These are phyloP conservation scores for Daldinia concentrica DNA, from an alignment of 495 filamentous ascomycete genomes.

Conservation along the genomic window DNA sequence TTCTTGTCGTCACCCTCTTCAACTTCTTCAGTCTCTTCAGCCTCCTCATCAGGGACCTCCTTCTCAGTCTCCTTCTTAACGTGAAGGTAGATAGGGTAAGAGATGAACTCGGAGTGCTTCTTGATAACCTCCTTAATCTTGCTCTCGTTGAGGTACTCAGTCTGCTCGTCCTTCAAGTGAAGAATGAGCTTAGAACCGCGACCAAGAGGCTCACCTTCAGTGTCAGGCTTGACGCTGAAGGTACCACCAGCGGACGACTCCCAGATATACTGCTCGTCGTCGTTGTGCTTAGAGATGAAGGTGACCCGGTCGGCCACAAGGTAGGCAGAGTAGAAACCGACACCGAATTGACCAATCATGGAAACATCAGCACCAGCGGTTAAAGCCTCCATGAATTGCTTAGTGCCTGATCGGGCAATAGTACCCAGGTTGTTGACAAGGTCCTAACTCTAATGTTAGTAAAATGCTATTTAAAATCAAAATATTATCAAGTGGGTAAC, in stretches of 20 bases:
- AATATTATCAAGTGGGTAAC: conserved; percentile 48
- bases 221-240: conserved; percentile 92
- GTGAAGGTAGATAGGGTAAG: conserved; percentile 99
- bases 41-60: conserved; percentile 97
- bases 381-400: conserved; percentile 99
- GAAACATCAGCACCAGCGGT: conserved; percentile 98
- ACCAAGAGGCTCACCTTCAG: conserved; percentile 86
- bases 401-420: conserved; percentile 97
- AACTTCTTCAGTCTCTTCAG: conserved; percentile 70
- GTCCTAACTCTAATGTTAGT: conserved; percentile 63
- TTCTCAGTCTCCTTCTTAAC: conserved; percentile 98
- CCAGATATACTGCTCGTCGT: conserved; percentile 99
- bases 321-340: conserved; percentile 99
- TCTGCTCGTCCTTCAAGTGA: conserved; percentile 98
- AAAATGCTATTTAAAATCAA: background rate
- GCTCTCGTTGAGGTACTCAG: conserved; percentile 96
- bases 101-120: conserved; percentile 99
- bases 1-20: conserved; percentile 77
- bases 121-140: conserved; percentile 99
- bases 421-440: conserved; percentile 99
- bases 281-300: conserved; percentile 97
- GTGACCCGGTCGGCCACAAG: conserved; percentile 97
- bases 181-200: conserved; percentile 98
- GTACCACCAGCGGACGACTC: conserved; percentile 97
- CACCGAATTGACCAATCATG: conserved; percentile 99